phyloP scores from a whole-genome alignment of 2,329 filamentous ascomycete genomes.

The Zymoseptoria brevis region DNA sequence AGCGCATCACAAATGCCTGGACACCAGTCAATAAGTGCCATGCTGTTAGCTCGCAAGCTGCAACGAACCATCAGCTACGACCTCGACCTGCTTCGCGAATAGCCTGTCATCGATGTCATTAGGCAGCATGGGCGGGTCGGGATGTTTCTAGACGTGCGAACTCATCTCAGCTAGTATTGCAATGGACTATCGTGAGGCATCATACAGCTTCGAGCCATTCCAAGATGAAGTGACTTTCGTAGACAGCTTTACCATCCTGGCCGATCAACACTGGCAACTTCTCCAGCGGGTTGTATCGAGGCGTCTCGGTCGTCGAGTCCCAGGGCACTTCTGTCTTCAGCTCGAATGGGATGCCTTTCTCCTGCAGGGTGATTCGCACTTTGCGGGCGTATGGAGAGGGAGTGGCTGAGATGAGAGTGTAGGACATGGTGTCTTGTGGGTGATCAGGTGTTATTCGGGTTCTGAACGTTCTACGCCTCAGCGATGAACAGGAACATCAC shows the following conservation, averaged over 20 bases:
- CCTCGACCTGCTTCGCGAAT: constrained; percentile 30
- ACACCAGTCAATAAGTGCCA: background rate
- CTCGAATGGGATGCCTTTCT: constrained; percentile 35
- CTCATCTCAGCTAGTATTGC: background rate
- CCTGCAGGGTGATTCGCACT: constrained; percentile 33
- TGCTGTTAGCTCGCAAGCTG: background rate
- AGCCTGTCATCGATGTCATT: constrained; percentile 22
- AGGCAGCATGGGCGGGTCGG: constrained; percentile 24
- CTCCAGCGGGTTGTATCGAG: constrained; percentile 34
- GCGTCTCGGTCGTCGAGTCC: constrained; percentile 33
- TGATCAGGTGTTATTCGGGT: background rate
- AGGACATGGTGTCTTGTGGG: constrained; percentile 10
- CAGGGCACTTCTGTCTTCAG: constrained; percentile 38
- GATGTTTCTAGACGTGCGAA: constrained; percentile 19
- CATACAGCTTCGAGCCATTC: constrained; percentile 29
- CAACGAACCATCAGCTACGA: constrained; percentile 27
- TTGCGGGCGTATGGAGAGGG: constrained; percentile 37
- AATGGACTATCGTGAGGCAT: background rate
- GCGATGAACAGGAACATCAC: no score
- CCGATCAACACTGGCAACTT: constrained; percentile 34
- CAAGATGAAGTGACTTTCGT: constrained; percentile 33
- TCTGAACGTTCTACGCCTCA: no score
- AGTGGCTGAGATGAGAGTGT: constrained; percentile 29
- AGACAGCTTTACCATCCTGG: constrained; percentile 25
- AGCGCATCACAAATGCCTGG: constrained; percentile 31